Evolutionary conservation across 371 early-diverging fungal genomes (phyloP).

Genomic region (Mortierella sp.): DNA sequence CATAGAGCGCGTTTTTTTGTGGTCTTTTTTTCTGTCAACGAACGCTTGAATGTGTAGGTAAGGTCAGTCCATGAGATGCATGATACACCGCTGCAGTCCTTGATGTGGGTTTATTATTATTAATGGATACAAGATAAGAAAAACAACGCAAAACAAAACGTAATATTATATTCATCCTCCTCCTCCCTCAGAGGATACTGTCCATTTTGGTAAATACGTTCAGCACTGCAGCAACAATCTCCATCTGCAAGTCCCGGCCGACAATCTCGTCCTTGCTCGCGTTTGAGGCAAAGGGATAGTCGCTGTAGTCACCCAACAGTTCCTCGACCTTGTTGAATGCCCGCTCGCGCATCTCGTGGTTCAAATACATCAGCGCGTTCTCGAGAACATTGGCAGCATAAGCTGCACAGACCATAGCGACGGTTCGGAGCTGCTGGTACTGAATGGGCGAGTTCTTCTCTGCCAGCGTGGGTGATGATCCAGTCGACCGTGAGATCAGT

Average conservation of each 20-base stretch:
- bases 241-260: constrained; percentile 73
- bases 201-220: constrained; percentile 93
- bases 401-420: constrained; percentile 96
- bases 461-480: constrained; percentile 60
- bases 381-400: constrained; percentile 97
- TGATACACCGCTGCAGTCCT: not conserved
- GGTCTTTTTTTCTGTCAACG: not conserved
- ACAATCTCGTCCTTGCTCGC: constrained; percentile 68
- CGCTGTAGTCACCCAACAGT: constrained; percentile 87
- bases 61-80: not conserved
- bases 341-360: constrained; percentile 88
- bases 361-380: constrained; percentile 89
- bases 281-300: constrained; percentile 78
- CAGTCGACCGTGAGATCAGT: constrained; percentile 67
- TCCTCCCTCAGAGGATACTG: constrained; percentile 70
- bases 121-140: constrained; percentile 8
- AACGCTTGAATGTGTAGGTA: too few relatives aligned
- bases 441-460: constrained; percentile 58
- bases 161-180: not conserved
- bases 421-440: constrained; percentile 72
- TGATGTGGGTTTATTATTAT: not conserved
- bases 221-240: constrained; percentile 83
- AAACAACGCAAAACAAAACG: not conserved
- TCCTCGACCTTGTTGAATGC: constrained; percentile 92
- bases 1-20: not conserved